These are phyloP conservation scores for Entomortierella parvispora DNA, from an alignment of 192 early-diverging fungal genomes.

Conservation along the genomic window DNA sequence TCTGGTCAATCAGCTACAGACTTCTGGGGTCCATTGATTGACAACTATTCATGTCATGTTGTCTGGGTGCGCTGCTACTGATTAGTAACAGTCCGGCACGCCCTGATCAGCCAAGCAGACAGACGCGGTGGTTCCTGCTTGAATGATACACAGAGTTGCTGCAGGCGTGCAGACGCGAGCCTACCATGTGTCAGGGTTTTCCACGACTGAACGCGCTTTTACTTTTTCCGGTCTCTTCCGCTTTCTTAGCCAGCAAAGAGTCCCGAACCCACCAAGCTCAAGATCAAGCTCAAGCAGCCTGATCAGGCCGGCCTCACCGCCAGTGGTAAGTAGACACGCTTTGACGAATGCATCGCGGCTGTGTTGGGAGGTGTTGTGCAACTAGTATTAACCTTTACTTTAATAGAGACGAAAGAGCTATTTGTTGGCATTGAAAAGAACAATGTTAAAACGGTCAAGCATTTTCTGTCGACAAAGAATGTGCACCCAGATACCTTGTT, in stretches of 20 bases:
- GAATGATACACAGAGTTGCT: too few species aligned
- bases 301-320: conserved; percentile 29
- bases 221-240: neutral
- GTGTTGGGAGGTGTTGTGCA: neutral
- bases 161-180: too few species aligned
- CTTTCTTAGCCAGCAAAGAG: conserved; percentile 25
- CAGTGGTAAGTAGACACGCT: conserved; percentile 26
- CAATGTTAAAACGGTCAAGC: conserved; percentile 27
- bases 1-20: too few species aligned
- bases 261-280: conserved; percentile 40
- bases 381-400: neutral
- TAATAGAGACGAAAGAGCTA: conserved; percentile 32
- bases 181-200: too few species aligned
- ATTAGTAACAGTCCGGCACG: too few species aligned
- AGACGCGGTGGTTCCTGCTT: too few species aligned
- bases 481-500: conserved; percentile 40
- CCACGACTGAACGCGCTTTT: neutral
- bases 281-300: conserved; percentile 49
- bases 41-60: too few species aligned
- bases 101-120: too few species aligned
- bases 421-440: conserved; percentile 43
- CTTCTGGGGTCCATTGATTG: too few species aligned
- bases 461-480: conserved; percentile 30
- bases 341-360: too few species aligned
- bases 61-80: too few species aligned